Conservation (phyloP, 164 flowering plant genomes). For the Houttuynia cordata region DNA sequence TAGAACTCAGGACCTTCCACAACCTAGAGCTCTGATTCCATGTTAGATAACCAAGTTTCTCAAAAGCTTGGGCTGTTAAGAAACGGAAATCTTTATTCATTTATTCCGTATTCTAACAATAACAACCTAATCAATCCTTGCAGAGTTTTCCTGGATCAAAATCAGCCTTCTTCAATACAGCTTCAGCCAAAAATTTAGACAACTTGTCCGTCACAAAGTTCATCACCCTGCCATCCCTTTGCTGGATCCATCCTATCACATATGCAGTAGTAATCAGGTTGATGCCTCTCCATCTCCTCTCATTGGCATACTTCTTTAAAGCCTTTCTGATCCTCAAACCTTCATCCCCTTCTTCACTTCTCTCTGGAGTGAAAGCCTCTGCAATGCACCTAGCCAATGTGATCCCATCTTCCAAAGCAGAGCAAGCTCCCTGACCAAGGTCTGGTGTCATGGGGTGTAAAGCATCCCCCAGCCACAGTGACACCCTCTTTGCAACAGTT, state of each 20-base stretch:
- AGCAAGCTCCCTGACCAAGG: slow-evolving; percentile 8
- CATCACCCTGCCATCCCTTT: slow-evolving; percentile 5
- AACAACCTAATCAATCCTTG: not conserved
- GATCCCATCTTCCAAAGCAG: slow-evolving; percentile 8
- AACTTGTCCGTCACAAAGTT: slow-evolving; percentile 11
- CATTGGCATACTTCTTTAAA: slow-evolving; percentile 6
- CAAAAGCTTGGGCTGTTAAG: too few species aligned
- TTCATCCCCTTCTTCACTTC: slow-evolving; percentile 42
- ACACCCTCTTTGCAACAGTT: slow-evolving; percentile 27
- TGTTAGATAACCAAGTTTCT: too few species aligned
- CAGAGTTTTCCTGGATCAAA: slow-evolving; percentile 8
- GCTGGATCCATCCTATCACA: slow-evolving; percentile 9
- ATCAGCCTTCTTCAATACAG: slow-evolving; percentile 13
- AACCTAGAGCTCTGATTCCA: too few species aligned
- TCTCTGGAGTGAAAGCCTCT: slow-evolving; percentile 3
- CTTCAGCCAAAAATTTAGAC: slow-evolving; percentile 1
- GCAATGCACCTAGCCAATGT: slow-evolving; percentile 12
- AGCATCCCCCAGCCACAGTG: slow-evolving; percentile 40
- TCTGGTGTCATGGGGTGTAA: slow-evolving; percentile 59
- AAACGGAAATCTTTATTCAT: too few species aligned
- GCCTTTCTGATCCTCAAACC: slow-evolving; percentile 18
- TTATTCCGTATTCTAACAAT: too few species aligned
- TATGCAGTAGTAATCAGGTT: slow-evolving; percentile 12
- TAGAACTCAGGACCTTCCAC: too few species aligned
- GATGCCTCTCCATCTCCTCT: slow-evolving; percentile 12